Evolutionary conservation across 2,329 filamentous ascomycete species (phyloP).

Genomic region (Cercospora zeae-maydis): DNA sequence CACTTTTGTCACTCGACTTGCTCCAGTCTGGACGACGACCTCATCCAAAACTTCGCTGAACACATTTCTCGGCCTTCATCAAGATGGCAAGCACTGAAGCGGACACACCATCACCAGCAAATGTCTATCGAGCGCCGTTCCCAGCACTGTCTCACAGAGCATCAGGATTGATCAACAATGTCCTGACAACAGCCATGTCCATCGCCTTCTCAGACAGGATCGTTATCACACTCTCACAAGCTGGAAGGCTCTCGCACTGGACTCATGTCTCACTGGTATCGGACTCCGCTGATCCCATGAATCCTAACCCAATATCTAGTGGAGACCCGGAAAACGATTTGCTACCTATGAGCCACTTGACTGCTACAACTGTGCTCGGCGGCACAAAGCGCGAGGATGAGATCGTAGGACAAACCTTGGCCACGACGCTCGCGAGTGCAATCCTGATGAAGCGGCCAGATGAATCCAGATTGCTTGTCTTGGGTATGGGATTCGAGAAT

Average conservation of each 20-base stretch:
- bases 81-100: conserved; percentile 6
- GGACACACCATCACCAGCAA: conserved; percentile 5
- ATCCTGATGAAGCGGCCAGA: conserved; percentile 67
- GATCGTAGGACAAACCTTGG: conserved; percentile 74
- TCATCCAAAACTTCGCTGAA: background rate
- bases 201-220: conserved; percentile 86
- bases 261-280: conserved; percentile 78
- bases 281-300: conserved; percentile 60
- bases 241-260: conserved; percentile 86
- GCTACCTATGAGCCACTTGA: conserved; percentile 77
- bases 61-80: background rate
- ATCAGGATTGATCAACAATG: conserved; percentile 61
- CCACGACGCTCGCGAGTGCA: conserved; percentile 80
- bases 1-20: background rate
- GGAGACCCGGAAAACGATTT: conserved; percentile 48
- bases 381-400: conserved; percentile 77
- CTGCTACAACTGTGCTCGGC: conserved; percentile 81
- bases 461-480: conserved; percentile 57
- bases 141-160: conserved; percentile 39
- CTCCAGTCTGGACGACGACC: background rate
- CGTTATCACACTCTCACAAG: conserved; percentile 81
- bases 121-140: conserved; percentile 57
- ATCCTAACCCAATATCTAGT: conserved; percentile 52
- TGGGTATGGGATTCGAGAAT: conserved; percentile 56
- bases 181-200: conserved; percentile 67